Conservation (phyloP, 148 eudicot species). For the Camellia japonica region DNA sequence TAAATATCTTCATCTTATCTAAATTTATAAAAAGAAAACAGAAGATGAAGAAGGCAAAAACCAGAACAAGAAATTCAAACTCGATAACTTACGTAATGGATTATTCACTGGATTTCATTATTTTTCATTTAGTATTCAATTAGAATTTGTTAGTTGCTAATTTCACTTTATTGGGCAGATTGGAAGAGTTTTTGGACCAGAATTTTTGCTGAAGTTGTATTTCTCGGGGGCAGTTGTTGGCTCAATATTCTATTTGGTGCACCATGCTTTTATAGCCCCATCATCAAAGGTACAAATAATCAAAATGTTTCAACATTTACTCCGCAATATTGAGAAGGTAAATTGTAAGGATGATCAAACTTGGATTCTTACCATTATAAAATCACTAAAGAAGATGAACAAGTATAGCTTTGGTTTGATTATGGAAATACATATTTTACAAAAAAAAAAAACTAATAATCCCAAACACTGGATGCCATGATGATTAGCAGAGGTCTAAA, state of each 20-base stretch:
- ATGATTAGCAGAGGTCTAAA: not conserved
- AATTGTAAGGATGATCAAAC: not conserved
- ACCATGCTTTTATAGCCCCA: conserved; percentile 49
- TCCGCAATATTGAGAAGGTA: not conserved
- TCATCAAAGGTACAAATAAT: conserved; percentile 44
- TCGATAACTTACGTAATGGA: not conserved
- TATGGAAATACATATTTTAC: not conserved
- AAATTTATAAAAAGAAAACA: not conserved
- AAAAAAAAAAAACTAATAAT: not conserved
- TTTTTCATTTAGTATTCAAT: not conserved
- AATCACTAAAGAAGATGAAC: not conserved
- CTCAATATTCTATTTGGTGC: conserved; percentile 71
- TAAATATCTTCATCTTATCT: not conserved
- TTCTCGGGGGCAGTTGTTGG: conserved; percentile 78
- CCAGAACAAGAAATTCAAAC: not conserved
- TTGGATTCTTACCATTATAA: not conserved
- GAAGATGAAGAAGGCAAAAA: not conserved
- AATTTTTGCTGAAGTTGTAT: conserved; percentile 69
- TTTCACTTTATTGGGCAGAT: conserved; percentile 43
- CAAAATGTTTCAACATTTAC: not conserved
- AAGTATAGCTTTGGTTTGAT: not conserved
- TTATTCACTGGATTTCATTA: not conserved
- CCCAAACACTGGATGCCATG: not conserved
- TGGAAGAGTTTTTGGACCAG: conserved; percentile 66
- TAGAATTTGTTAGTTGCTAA: conserved; percentile 9